Conservation (phyloP, 2,329 filamentous ascomycete species). For the Sporothrix brunneoviolacea region DNA sequence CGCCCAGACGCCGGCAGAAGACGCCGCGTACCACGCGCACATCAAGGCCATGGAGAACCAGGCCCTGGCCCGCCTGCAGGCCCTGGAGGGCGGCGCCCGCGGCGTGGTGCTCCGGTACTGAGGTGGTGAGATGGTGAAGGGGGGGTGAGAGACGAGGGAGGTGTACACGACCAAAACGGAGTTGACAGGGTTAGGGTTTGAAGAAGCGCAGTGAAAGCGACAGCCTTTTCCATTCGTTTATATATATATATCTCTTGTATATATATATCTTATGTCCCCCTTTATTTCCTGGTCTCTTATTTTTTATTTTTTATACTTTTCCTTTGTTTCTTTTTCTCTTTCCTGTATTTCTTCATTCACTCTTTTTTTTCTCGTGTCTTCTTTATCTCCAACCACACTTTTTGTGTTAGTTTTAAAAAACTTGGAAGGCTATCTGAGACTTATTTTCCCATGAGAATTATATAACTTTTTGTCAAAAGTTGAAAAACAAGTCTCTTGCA, state of each 20-base stretch:
- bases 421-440: too few relatives aligned
- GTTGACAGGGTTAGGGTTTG: background rate
- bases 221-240: background rate
- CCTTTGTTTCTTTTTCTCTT: background rate
- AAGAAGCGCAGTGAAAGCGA: background rate
- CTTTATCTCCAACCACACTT: too few relatives aligned
- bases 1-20: too few relatives aligned
- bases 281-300: background rate
- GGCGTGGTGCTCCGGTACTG: conserved; percentile 20
- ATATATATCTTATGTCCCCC: background rate
- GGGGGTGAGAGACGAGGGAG: too few relatives aligned
- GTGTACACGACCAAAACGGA: too few relatives aligned
- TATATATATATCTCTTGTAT: too few relatives aligned
- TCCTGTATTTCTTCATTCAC: background rate
- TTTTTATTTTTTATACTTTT: background rate
- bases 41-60: conserved; percentile 23
- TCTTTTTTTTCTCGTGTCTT: background rate
- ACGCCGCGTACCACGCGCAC: conserved; percentile 22
- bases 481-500: too few relatives aligned
- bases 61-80: conserved; percentile 17
- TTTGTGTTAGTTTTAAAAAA: too few relatives aligned
- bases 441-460: too few relatives aligned
- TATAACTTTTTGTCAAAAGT: too few relatives aligned
- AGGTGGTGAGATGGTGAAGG: background rate
- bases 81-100: conserved; percentile 16